Percentiles rank a stretch among this genome's conserved stretches.
These are phyloP conservation scores for Aphanomyces invadans DNA, from an alignment of 352 stramenopile species.

Conservation along the genomic window DNA sequence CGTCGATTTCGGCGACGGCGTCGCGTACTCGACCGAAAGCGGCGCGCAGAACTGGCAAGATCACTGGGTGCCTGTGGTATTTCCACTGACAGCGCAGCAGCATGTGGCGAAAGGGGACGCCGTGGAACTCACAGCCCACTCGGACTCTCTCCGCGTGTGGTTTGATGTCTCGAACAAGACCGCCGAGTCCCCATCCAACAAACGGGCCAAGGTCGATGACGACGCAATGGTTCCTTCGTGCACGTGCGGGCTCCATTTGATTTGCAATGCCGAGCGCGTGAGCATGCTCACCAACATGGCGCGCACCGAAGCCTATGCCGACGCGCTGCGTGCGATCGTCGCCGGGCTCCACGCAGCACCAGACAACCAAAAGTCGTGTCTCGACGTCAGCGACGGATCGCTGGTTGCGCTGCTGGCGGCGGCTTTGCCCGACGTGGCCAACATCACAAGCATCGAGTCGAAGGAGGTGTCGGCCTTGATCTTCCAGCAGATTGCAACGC, in stretches of 20 bases:
- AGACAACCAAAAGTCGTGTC: too few relatives aligned
- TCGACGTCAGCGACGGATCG: conserved; percentile 75
- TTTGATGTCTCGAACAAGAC: conserved; percentile 43
- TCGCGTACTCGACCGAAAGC: conserved; percentile 62
- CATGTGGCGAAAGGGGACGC: conserved; percentile 26
- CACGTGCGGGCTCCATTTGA: conserved; percentile 62
- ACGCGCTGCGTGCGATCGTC: conserved; percentile 38
- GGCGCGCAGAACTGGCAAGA: conserved; percentile 73
- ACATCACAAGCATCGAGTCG: conserved; percentile 67
- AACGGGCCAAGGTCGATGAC: conserved; percentile 35
- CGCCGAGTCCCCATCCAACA: conserved; percentile 21
- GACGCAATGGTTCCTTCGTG: conserved; percentile 46
- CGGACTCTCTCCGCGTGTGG: conserved; percentile 74
- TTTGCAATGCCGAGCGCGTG: conserved; percentile 73
- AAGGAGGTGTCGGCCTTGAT: conserved; percentile 75
- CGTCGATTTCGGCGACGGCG: conserved; percentile 48
- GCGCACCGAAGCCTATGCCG: conserved; percentile 34
- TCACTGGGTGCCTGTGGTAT: conserved; percentile 76
- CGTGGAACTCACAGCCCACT: conserved; percentile 45
- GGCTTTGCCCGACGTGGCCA: conserved; percentile 32
- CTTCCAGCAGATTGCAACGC: conserved; percentile 55
- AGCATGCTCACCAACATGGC: conserved; percentile 54
- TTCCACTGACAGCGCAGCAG: conserved; percentile 39
- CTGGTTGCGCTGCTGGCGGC: conserved; percentile 54
- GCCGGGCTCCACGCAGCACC: conserved; percentile 23